Evolutionary conservation across 257 asterid species (phyloP).

Genomic region (Coffea canephora): DNA sequence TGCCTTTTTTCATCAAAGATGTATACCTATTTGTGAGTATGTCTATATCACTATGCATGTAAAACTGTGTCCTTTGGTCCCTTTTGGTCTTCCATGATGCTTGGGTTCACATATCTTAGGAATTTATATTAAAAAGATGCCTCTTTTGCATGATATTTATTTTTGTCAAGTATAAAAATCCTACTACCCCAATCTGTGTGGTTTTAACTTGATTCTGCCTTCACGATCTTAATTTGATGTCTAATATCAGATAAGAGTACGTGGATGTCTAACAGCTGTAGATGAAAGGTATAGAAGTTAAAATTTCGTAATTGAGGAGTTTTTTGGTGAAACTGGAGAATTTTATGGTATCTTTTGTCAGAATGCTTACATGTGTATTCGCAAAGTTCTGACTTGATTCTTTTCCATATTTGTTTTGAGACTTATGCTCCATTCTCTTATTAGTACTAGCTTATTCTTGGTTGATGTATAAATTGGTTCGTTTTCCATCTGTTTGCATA

Average conservation of each 20-base stretch:
- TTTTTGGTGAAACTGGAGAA: background rate
- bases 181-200: background rate
- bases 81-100: background rate
- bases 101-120: too few relatives aligned
- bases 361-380: background rate
- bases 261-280: background rate
- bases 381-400: background rate
- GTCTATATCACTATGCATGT: background rate
- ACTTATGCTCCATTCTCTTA: background rate
- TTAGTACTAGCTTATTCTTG: background rate
- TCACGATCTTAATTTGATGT: background rate
- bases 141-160: background rate
- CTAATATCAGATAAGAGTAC: background rate
- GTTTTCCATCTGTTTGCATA: conserved; percentile 22
- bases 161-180: too few relatives aligned
- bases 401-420: background rate
- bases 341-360: background rate
- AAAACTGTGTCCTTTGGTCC: background rate
- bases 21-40: background rate
- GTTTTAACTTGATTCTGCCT: background rate
- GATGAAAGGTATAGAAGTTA: background rate
- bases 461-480: background rate
- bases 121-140: background rate
- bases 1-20: background rate
- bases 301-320: background rate